Percentiles rank a stretch among this genome's conserved stretches.
phyloP scores from a whole-genome alignment of 768 basidiomycete species.

The Rubroboletus pulcherrimus region DNA sequence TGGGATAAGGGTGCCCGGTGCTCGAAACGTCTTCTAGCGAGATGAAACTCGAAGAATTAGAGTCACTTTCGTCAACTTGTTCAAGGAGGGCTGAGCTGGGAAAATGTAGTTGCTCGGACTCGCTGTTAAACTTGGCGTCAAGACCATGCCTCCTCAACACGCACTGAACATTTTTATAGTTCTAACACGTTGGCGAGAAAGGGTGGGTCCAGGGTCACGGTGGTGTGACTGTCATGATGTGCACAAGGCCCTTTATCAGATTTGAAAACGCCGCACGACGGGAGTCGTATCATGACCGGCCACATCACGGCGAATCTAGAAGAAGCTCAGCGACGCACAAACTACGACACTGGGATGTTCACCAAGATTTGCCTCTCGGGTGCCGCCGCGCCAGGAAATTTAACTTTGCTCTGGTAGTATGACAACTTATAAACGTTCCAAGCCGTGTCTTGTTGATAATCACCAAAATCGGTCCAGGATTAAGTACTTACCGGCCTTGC shows the following conservation, averaged over 20 bases:
- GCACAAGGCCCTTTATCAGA: slow-evolving; percentile 4
- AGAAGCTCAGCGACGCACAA: neutral
- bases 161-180: neutral
- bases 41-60: neutral
- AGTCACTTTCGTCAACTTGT: neutral
- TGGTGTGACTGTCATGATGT: neutral
- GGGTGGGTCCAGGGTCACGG: neutral
- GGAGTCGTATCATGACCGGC: neutral
- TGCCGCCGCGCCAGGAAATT: neutral
- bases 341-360: neutral
- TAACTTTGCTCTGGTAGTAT: neutral
- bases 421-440: too few species aligned
- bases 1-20: neutral
- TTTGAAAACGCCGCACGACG: neutral
- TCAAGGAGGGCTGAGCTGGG: neutral
- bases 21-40: neutral
- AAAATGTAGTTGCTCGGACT: neutral
- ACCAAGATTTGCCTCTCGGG: neutral
- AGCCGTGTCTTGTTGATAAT: neutral
- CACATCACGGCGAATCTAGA: neutral
- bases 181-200: slow-evolving; percentile 11
- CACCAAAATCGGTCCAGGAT: neutral
- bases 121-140: neutral
- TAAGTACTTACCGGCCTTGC: slow-evolving; percentile 17
- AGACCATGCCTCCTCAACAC: neutral